Evolutionary conservation across 371 early-diverging fungal genomes (phyloP).

Genomic region (Mucor saturninus): DNA sequence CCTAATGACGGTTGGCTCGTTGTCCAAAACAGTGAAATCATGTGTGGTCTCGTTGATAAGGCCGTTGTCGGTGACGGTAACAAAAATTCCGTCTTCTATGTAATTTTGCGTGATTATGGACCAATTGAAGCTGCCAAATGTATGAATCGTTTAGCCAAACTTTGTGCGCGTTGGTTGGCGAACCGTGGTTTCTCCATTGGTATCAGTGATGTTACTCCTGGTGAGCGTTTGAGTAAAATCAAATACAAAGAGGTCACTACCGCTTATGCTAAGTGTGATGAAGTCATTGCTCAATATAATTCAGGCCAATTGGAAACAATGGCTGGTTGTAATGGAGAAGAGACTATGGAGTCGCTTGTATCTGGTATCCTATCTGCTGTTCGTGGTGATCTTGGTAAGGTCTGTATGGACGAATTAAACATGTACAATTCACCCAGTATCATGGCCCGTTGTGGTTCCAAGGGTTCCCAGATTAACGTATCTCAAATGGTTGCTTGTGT

Average conservation of each 20-base stretch:
- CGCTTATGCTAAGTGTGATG: conserved; percentile 89
- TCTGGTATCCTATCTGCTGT: conserved; percentile 92
- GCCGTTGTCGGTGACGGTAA: conserved; percentile 96
- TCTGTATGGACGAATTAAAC: conserved; percentile 94
- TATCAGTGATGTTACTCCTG: conserved; percentile 98
- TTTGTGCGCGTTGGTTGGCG: conserved; percentile 91
- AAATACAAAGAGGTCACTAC: conserved; percentile 82
- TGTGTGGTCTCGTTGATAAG: conserved; percentile 97
- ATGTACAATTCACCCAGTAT: conserved; percentile 96
- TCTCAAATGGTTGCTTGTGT: conserved; percentile 99
- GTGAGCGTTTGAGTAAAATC: conserved; percentile 69
- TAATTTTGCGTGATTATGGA: conserved; percentile 93
- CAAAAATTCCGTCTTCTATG: conserved; percentile 94
- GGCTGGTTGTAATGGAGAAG: conserved; percentile 89
- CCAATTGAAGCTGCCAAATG: conserved; percentile 83
- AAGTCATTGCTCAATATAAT: conserved; percentile 75
- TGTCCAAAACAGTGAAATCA: conserved; percentile 91
- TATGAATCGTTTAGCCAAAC: conserved; percentile 94
- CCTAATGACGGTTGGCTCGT: conserved; percentile 87
- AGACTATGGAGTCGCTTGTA: conserved; percentile 90
- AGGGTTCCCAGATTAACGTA: conserved; percentile 95
- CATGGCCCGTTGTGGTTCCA: conserved; percentile 90
- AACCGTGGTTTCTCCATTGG: conserved; percentile 98
- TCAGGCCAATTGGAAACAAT: conserved; percentile 78
- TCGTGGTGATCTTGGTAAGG: conserved; percentile 96